These are phyloP conservation scores for Alternaria arborescens DNA, from an alignment of 2,329 filamentous ascomycete genomes.

Conservation along the genomic window DNA sequence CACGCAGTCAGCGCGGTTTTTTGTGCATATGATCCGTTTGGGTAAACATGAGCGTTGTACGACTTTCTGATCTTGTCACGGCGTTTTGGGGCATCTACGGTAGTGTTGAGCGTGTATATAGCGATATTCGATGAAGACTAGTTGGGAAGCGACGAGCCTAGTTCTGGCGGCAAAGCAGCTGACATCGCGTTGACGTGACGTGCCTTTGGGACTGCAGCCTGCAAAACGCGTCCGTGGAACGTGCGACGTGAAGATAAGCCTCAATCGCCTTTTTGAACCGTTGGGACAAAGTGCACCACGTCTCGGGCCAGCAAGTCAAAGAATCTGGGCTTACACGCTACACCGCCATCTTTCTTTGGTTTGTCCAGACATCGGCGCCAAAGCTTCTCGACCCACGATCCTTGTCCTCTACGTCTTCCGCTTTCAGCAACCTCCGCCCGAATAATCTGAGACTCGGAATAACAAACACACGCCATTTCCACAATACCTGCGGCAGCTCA, in stretches of 20 bases:
- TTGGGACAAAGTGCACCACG: conserved; percentile 3
- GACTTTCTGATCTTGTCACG: background rate
- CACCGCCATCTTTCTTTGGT: conserved; percentile 27
- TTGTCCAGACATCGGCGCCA: conserved; percentile 26
- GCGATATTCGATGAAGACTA: background rate
- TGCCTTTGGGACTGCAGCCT: conserved; percentile 21
- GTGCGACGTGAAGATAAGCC: conserved; percentile 2
- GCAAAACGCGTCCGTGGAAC: conserved; percentile 25
- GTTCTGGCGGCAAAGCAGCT: conserved; percentile 26
- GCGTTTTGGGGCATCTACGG: background rate
- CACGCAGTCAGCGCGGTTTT: conserved; percentile 39
- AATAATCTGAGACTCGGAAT: background rate
- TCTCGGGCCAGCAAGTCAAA: conserved; percentile 1
- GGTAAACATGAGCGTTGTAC: background rate
- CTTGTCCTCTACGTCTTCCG: conserved; percentile 21
- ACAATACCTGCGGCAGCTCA: background rate
- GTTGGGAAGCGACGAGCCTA: conserved; percentile 3
- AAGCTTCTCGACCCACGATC: conserved; percentile 19
- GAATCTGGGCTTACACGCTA: conserved; percentile 19
- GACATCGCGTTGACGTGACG: conserved; percentile 34
- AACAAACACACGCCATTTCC: background rate
- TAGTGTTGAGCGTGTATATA: conserved; percentile 1
- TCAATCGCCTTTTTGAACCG: background rate
- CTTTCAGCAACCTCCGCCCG: conserved; percentile 19
- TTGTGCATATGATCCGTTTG: conserved; percentile 14